phyloP scores from a whole-genome alignment of 768 basidiomycete species.

The Coprinopsis sp. region DNA sequence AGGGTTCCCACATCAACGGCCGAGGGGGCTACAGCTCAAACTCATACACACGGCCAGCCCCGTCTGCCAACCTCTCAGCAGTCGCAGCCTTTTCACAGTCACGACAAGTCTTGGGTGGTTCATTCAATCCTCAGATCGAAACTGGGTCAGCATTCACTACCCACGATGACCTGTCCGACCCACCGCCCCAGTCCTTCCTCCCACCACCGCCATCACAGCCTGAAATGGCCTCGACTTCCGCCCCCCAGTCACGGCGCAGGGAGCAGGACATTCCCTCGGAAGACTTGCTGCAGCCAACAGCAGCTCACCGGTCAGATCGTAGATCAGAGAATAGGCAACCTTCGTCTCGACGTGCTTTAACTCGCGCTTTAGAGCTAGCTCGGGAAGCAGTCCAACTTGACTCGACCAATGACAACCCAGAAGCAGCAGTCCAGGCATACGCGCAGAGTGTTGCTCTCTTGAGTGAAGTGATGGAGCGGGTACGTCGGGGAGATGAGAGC shows the following conservation, averaged over 20 bases:
- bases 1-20: conserved; percentile 23
- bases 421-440: conserved; percentile 87
- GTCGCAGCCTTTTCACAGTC: conserved; percentile 61
- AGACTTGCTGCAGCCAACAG: conserved; percentile 20
- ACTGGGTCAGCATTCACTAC: conserved; percentile 32
- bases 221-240: conserved; percentile 19
- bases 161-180: conserved; percentile 52
- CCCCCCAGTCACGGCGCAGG: conserved; percentile 6
- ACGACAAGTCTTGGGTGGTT: conserved; percentile 29
- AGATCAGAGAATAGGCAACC: conserved; percentile 49
- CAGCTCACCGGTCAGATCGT: conserved; percentile 29
- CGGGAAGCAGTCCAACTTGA: conserved; percentile 88
- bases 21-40: conserved; percentile 29
- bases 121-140: conserved; percentile 15
- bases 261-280: conserved; percentile 21
- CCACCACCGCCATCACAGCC: conserved; percentile 34
- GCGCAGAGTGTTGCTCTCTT: conserved; percentile 81
- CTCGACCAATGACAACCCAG: conserved; percentile 81
- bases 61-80: conserved; percentile 50
- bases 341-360: conserved; percentile 83
- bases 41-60: conserved; percentile 32
- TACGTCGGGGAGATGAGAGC: conserved; percentile 79
- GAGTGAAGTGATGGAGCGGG: conserved; percentile 90
- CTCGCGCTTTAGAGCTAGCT: conserved; percentile 80
- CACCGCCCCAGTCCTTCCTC: conserved; percentile 50